These are phyloP conservation scores for Hypoxylon lenormandii DNA, from an alignment of 495 filamentous ascomycete genomes.

Conservation along the genomic window DNA sequence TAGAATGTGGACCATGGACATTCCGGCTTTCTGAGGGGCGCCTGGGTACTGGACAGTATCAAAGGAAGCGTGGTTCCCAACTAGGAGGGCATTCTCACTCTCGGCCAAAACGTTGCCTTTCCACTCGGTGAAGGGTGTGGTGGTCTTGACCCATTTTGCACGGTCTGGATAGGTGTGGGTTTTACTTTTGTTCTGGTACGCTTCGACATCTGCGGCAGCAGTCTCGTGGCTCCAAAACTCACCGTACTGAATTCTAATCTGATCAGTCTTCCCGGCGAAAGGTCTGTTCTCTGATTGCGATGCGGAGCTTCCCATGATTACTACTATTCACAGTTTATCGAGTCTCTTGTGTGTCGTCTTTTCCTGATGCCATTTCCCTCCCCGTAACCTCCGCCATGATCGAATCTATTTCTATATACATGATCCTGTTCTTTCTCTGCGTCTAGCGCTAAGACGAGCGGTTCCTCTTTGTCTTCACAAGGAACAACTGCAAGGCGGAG, in stretches of 20 bases:
- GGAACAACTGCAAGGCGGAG: not conserved
- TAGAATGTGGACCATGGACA: slow-evolving; percentile 49
- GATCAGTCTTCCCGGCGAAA: slow-evolving; percentile 23
- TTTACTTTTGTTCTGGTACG: slow-evolving; percentile 12
- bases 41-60: slow-evolving; percentile 46
- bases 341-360: not conserved
- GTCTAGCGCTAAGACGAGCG: not conserved
- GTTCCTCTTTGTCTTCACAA: not conserved
- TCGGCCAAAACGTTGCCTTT: slow-evolving; percentile 28
- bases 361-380: not conserved
- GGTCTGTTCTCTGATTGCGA: not conserved
- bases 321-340: not conserved
- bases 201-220: slow-evolving; percentile 15
- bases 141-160: slow-evolving; percentile 26
- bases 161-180: slow-evolving; percentile 14
- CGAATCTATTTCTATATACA: slow-evolving; percentile 32
- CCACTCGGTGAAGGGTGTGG: slow-evolving; percentile 28
- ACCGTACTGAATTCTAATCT: slow-evolving; percentile 17
- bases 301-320: slow-evolving; percentile 6
- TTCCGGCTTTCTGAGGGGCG: slow-evolving; percentile 42
- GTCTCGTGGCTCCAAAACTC: slow-evolving; percentile 7
- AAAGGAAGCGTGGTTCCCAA: slow-evolving; percentile 51
- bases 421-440: slow-evolving; percentile 12
- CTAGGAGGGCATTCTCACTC: slow-evolving; percentile 39
- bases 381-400: not conserved